Conservation (phyloP, 2,329 filamentous ascomycete genomes). For the Trichoderma semiorbis region DNA sequence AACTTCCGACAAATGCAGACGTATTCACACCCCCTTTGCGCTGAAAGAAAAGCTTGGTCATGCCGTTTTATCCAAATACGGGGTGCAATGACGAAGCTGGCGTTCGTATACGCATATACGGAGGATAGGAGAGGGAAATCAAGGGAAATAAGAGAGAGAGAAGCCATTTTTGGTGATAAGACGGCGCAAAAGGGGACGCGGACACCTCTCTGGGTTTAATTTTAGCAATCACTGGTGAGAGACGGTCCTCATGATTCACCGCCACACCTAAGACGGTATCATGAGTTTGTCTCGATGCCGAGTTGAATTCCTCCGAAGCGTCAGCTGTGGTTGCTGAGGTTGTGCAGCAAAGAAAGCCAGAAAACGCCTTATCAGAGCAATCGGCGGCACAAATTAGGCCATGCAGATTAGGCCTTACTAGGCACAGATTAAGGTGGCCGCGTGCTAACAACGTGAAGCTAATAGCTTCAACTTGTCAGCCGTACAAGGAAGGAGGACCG, state of each 20-base stretch:
- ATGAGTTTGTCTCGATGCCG: not conserved
- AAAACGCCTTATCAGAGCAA: not conserved
- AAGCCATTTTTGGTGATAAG: not conserved
- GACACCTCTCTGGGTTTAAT: not conserved
- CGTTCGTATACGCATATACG: not conserved
- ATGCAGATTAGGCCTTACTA: not conserved
- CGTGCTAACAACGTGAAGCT: not conserved
- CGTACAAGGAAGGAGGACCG: conserved; percentile 12
- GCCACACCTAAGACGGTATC: not conserved
- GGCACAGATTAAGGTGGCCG: conserved; percentile 3
- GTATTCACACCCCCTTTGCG: not conserved
- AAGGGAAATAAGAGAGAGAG: not conserved
- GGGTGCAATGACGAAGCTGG: not conserved
- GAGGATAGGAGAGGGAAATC: not conserved
- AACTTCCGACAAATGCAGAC: conserved; percentile 1
- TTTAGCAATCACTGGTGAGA: not conserved
- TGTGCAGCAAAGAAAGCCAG: not conserved
- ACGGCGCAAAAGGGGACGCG: not conserved
- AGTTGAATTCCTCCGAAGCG: not conserved
- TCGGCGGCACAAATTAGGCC: not conserved
- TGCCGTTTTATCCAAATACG: conserved; percentile 7
- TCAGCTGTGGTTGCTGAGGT: not conserved
- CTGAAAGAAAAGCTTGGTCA: not conserved
- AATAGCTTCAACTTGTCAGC: not conserved
- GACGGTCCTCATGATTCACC: not conserved